Percentiles rank a stretch among this genome's conserved stretches.
Conservation (phyloP, 805 yeast species). For the Saccharomycopsis schoenii region DNA sequence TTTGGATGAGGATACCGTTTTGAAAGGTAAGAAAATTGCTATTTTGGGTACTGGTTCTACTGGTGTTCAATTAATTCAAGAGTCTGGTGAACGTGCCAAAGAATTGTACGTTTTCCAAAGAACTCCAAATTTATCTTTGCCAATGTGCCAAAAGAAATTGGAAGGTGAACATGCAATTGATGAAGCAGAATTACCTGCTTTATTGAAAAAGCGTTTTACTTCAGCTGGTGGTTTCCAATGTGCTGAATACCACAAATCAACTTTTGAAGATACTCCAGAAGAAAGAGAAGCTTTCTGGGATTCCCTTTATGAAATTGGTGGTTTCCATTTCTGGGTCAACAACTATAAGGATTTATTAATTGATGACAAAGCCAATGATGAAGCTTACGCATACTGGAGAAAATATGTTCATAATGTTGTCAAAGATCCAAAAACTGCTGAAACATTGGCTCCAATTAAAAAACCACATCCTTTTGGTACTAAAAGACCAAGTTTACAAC, state of each 20-base stretch:
- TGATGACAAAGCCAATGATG: conserved; percentile 16
- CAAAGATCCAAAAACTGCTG: conserved; percentile 17
- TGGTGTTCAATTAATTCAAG: conserved; percentile 21
- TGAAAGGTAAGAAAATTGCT: conserved; percentile 16
- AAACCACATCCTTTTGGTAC: conserved; percentile 20
- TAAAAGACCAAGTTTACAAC: conserved; percentile 20
- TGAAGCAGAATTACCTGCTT: conserved; percentile 3
- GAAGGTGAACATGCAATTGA: neutral
- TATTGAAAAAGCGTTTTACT: conserved; percentile 16
- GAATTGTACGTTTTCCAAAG: conserved; percentile 20
- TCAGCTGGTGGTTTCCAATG: conserved; percentile 20
- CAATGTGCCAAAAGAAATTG: conserved; percentile 18
- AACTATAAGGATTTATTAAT: conserved; percentile 17
- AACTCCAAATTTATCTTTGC: conserved; percentile 21
- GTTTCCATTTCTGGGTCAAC: conserved; percentile 25
- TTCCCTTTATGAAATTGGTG: conserved; percentile 21
- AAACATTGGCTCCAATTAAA: conserved; percentile 17
- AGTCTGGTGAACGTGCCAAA: conserved; percentile 16
- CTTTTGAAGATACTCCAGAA: conserved; percentile 19
- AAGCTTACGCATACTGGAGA: conserved; percentile 19
- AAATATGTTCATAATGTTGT: conserved; percentile 14
- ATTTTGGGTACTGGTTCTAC: conserved; percentile 23
- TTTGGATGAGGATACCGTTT: conserved; percentile 3
- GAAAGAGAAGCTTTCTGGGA: conserved; percentile 19
- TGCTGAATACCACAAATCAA: conserved; percentile 4